A percentile compares a stretch with the other conserved stretches of the same genome.
Evolutionary conservation across 2,329 filamentous ascomycete genomes (phyloP).

Genomic region (Botrytis elliptica): DNA sequence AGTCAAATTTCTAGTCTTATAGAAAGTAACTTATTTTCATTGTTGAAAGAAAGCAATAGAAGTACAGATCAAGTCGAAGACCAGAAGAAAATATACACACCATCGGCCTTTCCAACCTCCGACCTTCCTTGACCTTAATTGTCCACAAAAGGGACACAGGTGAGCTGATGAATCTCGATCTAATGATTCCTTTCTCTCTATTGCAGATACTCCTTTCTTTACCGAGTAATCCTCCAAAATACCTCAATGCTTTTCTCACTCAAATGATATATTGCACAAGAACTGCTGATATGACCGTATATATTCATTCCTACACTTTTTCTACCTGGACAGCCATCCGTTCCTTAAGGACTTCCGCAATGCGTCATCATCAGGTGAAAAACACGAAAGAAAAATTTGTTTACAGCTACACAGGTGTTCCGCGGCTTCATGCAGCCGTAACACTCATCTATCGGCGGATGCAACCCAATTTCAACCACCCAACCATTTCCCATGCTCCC

Average conservation of each 20-base stretch:
- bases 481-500: constrained; percentile 13
- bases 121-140: too few species aligned
- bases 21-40: background rate
- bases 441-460: constrained; percentile 22
- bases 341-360: constrained; percentile 13
- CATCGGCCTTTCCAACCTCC: background rate
- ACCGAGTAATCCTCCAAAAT: constrained; percentile 4
- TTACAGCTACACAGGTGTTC: constrained; percentile 21
- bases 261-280: constrained; percentile 14
- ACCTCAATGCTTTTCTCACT: background rate
- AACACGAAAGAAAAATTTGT: constrained; percentile 17
- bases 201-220: constrained; percentile 11
- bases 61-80: background rate
- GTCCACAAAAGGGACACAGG: background rate
- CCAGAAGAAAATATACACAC: constrained; percentile 8
- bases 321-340: background rate
- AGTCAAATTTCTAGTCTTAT: background rate
- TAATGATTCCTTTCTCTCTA: background rate
- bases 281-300: constrained; percentile 21
- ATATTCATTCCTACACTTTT: constrained; percentile 5
- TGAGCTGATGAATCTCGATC: background rate
- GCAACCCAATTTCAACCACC: constrained; percentile 18
- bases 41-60: background rate
- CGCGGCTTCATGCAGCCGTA: constrained; percentile 15
- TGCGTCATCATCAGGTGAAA: constrained; percentile 21